These are phyloP conservation scores for Lecanoromycetidae sp. DNA, from an alignment of 2,329 filamentous ascomycete species.

Conservation along the genomic window DNA sequence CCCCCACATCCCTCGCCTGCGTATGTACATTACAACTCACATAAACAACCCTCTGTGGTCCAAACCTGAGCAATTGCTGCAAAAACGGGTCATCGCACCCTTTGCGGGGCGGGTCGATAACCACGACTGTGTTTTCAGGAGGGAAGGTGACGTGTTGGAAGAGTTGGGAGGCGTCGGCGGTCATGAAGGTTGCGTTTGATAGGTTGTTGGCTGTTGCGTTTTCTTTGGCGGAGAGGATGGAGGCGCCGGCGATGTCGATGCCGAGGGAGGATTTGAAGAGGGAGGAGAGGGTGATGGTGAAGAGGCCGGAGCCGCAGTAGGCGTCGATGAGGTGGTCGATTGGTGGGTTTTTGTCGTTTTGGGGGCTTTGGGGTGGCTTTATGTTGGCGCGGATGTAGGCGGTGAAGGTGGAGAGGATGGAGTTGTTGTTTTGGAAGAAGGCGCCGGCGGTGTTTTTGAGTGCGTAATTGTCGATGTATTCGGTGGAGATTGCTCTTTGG, in stretches of 20 bases:
- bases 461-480: constrained; percentile 73
- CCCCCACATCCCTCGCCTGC: constrained; percentile 83
- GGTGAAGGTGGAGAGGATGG: constrained; percentile 78
- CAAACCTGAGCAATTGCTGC: constrained; percentile 64
- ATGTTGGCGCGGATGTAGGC: constrained; percentile 74
- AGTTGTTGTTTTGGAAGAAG: constrained; percentile 99
- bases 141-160: constrained; percentile 67
- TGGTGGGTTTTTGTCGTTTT: constrained; percentile 22
- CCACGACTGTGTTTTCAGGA: constrained; percentile 73
- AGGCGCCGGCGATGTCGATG: constrained; percentile 74
- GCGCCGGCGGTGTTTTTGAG: constrained; percentile 87
- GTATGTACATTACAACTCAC: constrained; percentile 98
- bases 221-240: constrained; percentile 62
- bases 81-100: constrained; percentile 83
- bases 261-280: constrained; percentile 71
- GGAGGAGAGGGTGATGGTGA: constrained; percentile 82
- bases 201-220: constrained; percentile 73
- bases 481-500: constrained; percentile 66
- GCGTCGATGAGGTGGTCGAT: constrained; percentile 88
- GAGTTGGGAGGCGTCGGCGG: constrained; percentile 71
- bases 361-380: constrained; percentile 36
- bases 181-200: constrained; percentile 64
- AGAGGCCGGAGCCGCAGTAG: constrained; percentile 93
- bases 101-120: constrained; percentile 93
- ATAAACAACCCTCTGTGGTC: constrained; percentile 71